Evolutionary conservation across 2,329 filamentous ascomycete species (phyloP).

Genomic region (Colletotrichum endophyticum): DNA sequence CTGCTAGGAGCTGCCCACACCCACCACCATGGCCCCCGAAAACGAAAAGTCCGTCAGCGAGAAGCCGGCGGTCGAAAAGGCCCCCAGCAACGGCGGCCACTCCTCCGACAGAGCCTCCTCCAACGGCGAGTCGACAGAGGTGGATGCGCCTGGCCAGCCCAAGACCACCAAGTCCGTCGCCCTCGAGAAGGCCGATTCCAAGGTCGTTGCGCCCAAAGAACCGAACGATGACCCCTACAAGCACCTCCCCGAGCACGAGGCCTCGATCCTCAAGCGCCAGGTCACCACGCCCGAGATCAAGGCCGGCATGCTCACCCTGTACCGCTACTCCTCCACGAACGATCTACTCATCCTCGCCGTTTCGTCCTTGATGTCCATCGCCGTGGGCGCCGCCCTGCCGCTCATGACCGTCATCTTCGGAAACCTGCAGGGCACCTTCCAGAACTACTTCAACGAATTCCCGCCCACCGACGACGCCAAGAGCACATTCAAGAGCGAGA

Average conservation of each 20-base stretch:
- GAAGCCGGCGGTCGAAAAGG: slow-evolving; percentile 26
- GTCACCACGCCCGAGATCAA: slow-evolving; percentile 68
- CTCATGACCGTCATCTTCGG: slow-evolving; percentile 86
- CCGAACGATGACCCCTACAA: slow-evolving; percentile 59
- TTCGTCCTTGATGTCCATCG: slow-evolving; percentile 69
- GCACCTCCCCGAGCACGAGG: slow-evolving; percentile 70
- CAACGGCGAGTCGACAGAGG: slow-evolving; percentile 36
- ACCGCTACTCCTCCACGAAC: slow-evolving; percentile 70
- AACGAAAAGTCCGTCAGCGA: slow-evolving; percentile 7
- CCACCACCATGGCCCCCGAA: slow-evolving; percentile 1
- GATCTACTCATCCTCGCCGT: slow-evolving; percentile 69
- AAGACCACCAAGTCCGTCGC: slow-evolving; percentile 25
- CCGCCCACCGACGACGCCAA: slow-evolving; percentile 43
- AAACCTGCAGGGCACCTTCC: slow-evolving; percentile 74
- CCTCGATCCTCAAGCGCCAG: slow-evolving; percentile 70
- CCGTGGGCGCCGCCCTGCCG: slow-evolving; percentile 75
- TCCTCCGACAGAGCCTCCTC: slow-evolving; percentile 37
- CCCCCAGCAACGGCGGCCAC: slow-evolving; percentile 24
- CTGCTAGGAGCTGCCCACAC: background rate
- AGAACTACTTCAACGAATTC: slow-evolving; percentile 55
- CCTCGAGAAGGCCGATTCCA: slow-evolving; percentile 49
- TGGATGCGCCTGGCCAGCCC: background rate
- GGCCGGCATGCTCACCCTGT: slow-evolving; percentile 69
- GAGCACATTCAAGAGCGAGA: slow-evolving; percentile 61
- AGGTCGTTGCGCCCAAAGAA: slow-evolving; percentile 38